Base-by-base conservation (phyloP, 345 rosid genomes). In the Leavenworthia alabamica region DNA sequence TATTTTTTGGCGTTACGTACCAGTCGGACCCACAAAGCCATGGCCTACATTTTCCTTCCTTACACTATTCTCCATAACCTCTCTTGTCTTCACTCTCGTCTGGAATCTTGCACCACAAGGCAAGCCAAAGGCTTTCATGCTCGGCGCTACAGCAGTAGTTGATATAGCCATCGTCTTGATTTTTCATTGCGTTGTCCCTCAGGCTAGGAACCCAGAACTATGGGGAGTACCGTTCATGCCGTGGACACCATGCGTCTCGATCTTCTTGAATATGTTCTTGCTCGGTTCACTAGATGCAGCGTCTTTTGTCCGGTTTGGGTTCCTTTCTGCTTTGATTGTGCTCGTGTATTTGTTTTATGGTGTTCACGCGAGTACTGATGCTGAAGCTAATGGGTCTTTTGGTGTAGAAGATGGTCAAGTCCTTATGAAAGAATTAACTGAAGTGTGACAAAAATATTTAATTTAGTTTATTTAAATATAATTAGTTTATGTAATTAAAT, bases 201-300 rank as follows among this genome's bases (percentile, higher is more conserved):
- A 86, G 39, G 90, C 75, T 3, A 67, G 80, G 35, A 82, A 75
- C 40, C 98, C 98, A 0, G 90, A 89, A 70, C 77, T 92, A 31
- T 92, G 98, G 98, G 89, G 90, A 2, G 86, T 89, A 39, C 95
- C 98, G 0, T 69, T 85, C 47, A 92, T 92, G 98, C 98, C 98
- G 1, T 85, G 88, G 95, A 77, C 85, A 24, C 98, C 98, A 0
- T 82, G 88, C 23, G 62, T 73, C 8, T 92, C 98, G 8, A 85
- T 92, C 69, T 92, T 83, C 69, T 62, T 89, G 75, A 85, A 89
- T 75, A 79, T 92, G 13, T 92, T 92, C 66, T 67, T 92, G 58
- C 59, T 92, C 22, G 98, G 96, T 43, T 77, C 86, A 43, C 79
- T 89, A 7, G 88, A 77, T 15, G 85, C 81, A 23, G 81, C 79